phyloP scores from a whole-genome alignment of 2,329 filamentous ascomycete genomes.

The Cercospora sojina region DNA sequence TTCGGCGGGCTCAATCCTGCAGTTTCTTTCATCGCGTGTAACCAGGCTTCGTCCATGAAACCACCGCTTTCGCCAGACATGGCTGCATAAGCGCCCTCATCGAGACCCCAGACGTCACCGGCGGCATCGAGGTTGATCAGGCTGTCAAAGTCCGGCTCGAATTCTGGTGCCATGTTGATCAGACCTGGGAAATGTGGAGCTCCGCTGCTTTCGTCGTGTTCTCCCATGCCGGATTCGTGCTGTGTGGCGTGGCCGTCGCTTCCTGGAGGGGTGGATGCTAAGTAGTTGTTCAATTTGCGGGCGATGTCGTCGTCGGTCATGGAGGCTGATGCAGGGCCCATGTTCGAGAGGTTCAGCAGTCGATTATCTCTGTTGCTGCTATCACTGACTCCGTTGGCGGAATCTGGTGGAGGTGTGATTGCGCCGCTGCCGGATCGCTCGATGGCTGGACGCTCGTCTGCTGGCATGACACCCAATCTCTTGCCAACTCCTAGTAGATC shows the following conservation, averaged over 20 bases:
- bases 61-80: conserved; percentile 37
- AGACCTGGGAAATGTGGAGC: conserved; percentile 15
- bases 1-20: conserved; percentile 8
- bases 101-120: conserved; percentile 37
- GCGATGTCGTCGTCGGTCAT: conserved; percentile 50
- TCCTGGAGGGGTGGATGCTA: conserved; percentile 52
- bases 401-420: conserved; percentile 37
- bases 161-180: conserved; percentile 22
- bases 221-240: conserved; percentile 14
- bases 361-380: not conserved
- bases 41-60: conserved; percentile 40
- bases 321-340: conserved; percentile 8
- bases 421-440: conserved; percentile 21
- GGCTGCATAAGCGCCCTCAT: conserved; percentile 37
- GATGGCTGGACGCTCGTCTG: conserved; percentile 8
- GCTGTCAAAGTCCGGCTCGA: conserved; percentile 41
- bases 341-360: not conserved
- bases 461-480: conserved; percentile 38
- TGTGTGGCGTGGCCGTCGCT: conserved; percentile 33
- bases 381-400: conserved; percentile 2
- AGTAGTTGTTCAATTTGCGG: conserved; percentile 49
- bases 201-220: not conserved
- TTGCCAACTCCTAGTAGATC: conserved; percentile 49
- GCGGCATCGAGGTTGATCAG: conserved; percentile 41
- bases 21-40: conserved; percentile 36